Conservation (phyloP, 1,139 yeast species). For the Lodderomyces metapsilosis region DNA sequence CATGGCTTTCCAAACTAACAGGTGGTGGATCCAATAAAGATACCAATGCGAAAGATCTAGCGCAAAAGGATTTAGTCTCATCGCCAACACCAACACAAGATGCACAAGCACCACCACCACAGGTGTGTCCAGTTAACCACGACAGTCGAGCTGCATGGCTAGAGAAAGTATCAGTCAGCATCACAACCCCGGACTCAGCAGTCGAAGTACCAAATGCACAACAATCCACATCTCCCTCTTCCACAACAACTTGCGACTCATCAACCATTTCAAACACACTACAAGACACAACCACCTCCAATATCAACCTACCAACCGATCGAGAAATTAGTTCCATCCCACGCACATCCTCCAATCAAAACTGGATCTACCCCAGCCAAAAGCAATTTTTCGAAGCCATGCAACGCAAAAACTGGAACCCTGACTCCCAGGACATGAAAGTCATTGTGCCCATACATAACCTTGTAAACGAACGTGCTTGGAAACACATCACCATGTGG, state of each 20-base stretch:
- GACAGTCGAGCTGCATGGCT: constrained; percentile 59
- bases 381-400: constrained; percentile 93
- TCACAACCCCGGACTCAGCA: constrained; percentile 36
- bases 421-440: constrained; percentile 78
- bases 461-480: constrained; percentile 88
- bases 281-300: constrained; percentile 24
- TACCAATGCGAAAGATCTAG: background rate
- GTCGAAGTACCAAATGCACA: constrained; percentile 25
- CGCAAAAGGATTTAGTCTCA: constrained; percentile 1
- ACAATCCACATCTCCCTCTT: background rate
- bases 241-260: constrained; percentile 43
- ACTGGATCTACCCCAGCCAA: constrained; percentile 96
- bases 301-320: constrained; percentile 54
- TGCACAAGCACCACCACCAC: no score
- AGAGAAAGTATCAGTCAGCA: constrained; percentile 35
- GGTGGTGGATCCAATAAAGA: constrained; percentile 13
- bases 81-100: constrained; percentile 12
- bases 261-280: constrained; percentile 25
- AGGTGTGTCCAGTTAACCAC: constrained; percentile 69
- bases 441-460: constrained; percentile 94
- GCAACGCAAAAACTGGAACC: constrained; percentile 87
- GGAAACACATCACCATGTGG: constrained; percentile 86
- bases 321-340: constrained; percentile 86
- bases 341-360: constrained; percentile 57
- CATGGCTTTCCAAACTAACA: constrained; percentile 51